phyloP scores from a whole-genome alignment of 495 filamentous ascomycete genomes.

The Neurospora africana region DNA sequence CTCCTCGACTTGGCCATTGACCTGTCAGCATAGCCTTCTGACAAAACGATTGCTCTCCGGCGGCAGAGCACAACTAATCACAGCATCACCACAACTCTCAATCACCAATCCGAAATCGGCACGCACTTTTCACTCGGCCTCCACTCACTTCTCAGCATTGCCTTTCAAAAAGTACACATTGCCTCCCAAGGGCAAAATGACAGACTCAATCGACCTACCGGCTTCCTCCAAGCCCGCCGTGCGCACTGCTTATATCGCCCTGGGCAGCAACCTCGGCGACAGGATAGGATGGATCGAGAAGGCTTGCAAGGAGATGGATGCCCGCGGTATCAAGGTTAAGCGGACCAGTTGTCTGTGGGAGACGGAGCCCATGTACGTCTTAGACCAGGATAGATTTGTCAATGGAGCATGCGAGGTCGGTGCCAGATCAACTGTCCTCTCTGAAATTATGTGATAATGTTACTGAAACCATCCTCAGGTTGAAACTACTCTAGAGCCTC shows the following conservation, averaged over 20 bases:
- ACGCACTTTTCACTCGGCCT: not conserved
- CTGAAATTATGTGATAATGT: not conserved
- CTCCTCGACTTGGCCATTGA: conserved; percentile 1
- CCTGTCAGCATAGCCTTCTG: not conserved
- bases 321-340: conserved; percentile 57
- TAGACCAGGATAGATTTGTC: conserved; percentile 77
- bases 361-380: conserved; percentile 92
- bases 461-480: conserved; percentile 43
- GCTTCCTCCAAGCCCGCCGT: conserved; percentile 1
- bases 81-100: not conserved
- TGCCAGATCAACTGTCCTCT: conserved; percentile 16
- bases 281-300: conserved; percentile 70
- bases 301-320: conserved; percentile 67
- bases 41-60: not conserved
- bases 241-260: conserved; percentile 62
- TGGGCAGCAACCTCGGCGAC: conserved; percentile 91
- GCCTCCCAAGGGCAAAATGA: conserved; percentile 6
- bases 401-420: conserved; percentile 88
- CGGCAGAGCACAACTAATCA: not conserved
- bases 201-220: not conserved
- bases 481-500: conserved; percentile 64
- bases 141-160: not conserved
- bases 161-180: conserved; percentile 18
- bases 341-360: conserved; percentile 86
- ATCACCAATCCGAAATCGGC: not conserved